phyloP scores from a whole-genome alignment of 352 stramenopile genomes.

The Phytophthora crassamura region DNA sequence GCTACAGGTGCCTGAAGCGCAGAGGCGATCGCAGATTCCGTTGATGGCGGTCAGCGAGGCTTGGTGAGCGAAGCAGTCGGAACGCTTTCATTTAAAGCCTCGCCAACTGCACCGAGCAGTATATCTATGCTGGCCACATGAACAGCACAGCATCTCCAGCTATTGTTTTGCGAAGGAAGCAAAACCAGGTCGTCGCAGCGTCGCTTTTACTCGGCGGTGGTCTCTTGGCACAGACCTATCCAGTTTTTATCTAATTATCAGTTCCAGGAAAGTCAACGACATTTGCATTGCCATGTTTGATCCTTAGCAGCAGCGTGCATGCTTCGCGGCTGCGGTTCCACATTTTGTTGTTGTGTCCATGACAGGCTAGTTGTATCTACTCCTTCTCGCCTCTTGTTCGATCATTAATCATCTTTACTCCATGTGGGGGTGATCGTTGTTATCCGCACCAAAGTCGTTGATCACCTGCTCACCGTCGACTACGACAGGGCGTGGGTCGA shows the following conservation, averaged over 20 bases:
- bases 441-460: conserved; percentile 55
- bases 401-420: conserved; percentile 48
- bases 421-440: conserved; percentile 60
- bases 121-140: conserved; percentile 33
- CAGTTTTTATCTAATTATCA: conserved; percentile 36
- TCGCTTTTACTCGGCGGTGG: not conserved
- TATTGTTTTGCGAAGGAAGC: conserved; percentile 33
- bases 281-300: conserved; percentile 19
- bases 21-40: conserved; percentile 58
- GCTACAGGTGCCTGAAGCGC: conserved; percentile 61
- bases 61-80: conserved; percentile 30
- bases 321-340: not conserved
- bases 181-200: conserved; percentile 14
- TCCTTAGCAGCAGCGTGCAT: conserved; percentile 1
- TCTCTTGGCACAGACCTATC: conserved; percentile 15
- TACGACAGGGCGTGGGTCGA: conserved; percentile 56
- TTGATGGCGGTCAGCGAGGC: conserved; percentile 63
- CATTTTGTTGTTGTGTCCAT: not conserved
- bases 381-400: conserved; percentile 16
- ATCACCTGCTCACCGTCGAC: conserved; percentile 63
- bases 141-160: conserved; percentile 9
- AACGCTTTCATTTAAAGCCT: not conserved
- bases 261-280: conserved; percentile 15
- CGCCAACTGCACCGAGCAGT: conserved; percentile 28
- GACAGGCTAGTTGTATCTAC: not conserved